These are phyloP conservation scores for Madurella mycetomatis DNA, from an alignment of 2,329 filamentous ascomycete genomes.

Conservation along the genomic window DNA sequence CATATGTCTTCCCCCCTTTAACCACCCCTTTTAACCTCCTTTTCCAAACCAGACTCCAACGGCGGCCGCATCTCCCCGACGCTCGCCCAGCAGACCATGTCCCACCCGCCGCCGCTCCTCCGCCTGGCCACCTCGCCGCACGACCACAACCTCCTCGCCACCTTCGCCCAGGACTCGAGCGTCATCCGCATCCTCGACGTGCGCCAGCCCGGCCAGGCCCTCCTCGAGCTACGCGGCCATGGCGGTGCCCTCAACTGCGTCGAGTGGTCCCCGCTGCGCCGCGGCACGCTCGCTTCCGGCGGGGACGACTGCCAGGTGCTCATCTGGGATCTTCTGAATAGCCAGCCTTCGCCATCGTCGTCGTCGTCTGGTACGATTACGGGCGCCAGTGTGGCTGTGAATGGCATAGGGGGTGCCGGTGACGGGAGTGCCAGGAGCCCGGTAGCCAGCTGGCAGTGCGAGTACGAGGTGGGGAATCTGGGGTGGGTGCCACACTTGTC, in stretches of 20 bases:
- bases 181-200: conserved; percentile 94
- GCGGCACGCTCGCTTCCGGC: conserved; percentile 86
- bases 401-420: background rate
- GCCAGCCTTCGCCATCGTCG: conserved; percentile 29
- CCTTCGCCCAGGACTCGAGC: conserved; percentile 89
- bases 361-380: too few relatives aligned
- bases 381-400: background rate
- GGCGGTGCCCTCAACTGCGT: conserved; percentile 82
- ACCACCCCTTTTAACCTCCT: background rate
- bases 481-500: conserved; percentile 75
- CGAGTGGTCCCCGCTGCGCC: conserved; percentile 86
- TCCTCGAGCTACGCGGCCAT: conserved; percentile 89
- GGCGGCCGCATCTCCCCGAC: conserved; percentile 67
- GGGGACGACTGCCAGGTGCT: conserved; percentile 89
- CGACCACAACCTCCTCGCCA: conserved; percentile 92
- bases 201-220: conserved; percentile 88
- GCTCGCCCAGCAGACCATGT: conserved; percentile 71
- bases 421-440: conserved; percentile 55
- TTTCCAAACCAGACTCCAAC: conserved; percentile 43
- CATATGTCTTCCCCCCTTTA: background rate
- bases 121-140: conserved; percentile 87
- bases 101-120: conserved; percentile 70
- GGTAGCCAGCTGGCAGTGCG: conserved; percentile 75
- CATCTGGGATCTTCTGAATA: conserved; percentile 87
- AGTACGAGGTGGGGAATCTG: conserved; percentile 81